phyloP scores from a whole-genome alignment of 441 rosid genomes.

The Gossypium laxum region DNA sequence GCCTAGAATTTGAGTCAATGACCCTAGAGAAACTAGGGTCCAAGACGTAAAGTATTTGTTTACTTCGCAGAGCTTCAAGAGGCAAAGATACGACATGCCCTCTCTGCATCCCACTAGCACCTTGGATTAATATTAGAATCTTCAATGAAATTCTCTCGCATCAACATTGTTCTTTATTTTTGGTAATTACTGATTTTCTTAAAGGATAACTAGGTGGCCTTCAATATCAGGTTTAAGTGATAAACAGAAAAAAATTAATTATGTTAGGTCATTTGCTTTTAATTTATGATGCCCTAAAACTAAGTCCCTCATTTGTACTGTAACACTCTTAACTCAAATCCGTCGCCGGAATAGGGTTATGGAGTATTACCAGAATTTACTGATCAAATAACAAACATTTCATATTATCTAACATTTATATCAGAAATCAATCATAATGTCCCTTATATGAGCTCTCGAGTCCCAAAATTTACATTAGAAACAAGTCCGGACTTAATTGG shows the following conservation, averaged over 20 bases:
- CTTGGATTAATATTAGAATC: neutral
- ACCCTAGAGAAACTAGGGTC: no score
- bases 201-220: neutral
- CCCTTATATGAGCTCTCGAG: no score
- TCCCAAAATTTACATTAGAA: no score
- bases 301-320: neutral
- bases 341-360: no score
- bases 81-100: neutral
- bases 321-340: no score
- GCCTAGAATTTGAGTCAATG: neutral
- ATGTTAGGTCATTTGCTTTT: neutral
- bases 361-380: no score
- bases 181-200: neutral
- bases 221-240: neutral
- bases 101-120: neutral
- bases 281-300: neutral
- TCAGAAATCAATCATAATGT: no score
- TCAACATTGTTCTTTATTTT: neutral
- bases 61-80: no score
- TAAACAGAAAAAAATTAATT: neutral
- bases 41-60: no score
- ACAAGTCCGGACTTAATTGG: no score
- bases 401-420: no score
- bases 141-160: neutral
- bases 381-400: no score